phyloP scores from a whole-genome alignment of 1,284 basidiomycete genomes.

The Fomitopsis palustris region DNA sequence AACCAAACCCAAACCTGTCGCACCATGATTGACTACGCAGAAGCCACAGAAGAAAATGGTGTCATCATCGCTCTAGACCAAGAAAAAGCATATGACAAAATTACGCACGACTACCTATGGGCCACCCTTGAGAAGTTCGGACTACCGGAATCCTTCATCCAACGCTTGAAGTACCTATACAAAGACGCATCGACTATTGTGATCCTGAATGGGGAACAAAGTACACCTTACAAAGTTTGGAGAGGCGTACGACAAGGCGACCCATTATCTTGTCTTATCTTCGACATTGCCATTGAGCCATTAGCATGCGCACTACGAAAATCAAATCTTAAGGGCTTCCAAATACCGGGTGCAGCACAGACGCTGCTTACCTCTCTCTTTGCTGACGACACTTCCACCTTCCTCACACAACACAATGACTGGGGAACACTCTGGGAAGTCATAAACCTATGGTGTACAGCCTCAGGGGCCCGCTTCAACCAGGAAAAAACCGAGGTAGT shows the following conservation, averaged over 20 bases:
- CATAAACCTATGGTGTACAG: neutral
- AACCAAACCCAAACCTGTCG: slow-evolving; percentile 20
- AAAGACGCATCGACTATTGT: slow-evolving; percentile 17
- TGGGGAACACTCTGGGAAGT: neutral
- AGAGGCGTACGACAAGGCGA: slow-evolving; percentile 32
- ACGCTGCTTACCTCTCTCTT: neutral
- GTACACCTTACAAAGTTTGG: slow-evolving; percentile 13
- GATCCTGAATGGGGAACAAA: slow-evolving; percentile 25
- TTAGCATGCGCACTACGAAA: slow-evolving; percentile 31
- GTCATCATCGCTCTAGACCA: slow-evolving; percentile 21
- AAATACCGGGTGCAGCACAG: neutral
- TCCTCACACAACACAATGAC: neutral
- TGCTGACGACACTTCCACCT: neutral
- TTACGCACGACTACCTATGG: slow-evolving; percentile 30
- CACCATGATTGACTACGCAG: slow-evolving; percentile 21
- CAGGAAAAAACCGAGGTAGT: slow-evolving; percentile 1
- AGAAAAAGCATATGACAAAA: slow-evolving; percentile 26
- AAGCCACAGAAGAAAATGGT: slow-evolving; percentile 15
- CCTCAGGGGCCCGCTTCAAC: slow-evolving; percentile 1
- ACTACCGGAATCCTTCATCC: slow-evolving; percentile 20
- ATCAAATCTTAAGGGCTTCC: slow-evolving; percentile 9
- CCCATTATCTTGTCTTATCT: slow-evolving; percentile 36
- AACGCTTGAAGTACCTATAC: slow-evolving; percentile 20
- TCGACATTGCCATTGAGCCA: too few relatives aligned
- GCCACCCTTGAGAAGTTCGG: slow-evolving; percentile 13